Conservation (phyloP, 495 filamentous ascomycete species). For the Penicillium daleae region DNA sequence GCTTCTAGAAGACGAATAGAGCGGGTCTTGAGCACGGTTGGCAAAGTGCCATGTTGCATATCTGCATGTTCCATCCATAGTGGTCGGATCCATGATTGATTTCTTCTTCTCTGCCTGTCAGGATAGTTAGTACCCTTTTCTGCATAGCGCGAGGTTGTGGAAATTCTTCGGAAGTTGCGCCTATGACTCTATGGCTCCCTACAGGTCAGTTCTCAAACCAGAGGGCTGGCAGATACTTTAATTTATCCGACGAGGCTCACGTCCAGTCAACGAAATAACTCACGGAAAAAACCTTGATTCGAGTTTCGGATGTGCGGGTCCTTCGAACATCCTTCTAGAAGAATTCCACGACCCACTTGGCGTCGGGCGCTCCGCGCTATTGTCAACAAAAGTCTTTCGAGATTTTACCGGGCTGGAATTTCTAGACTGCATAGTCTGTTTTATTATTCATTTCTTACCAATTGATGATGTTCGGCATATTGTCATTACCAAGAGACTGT, state of each 20-base stretch:
- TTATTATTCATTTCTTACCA: background rate
- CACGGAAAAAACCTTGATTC: constrained; percentile 2
- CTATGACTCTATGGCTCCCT: background rate
- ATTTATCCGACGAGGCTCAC: background rate
- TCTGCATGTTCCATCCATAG: background rate
- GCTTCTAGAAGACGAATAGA: background rate
- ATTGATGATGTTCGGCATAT: constrained; percentile 8
- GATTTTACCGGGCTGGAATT: background rate
- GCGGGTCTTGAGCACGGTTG: constrained; percentile 1
- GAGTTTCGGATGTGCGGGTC: constrained; percentile 1
- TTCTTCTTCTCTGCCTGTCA: background rate
- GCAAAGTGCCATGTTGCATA: background rate
- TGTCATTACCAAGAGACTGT: constrained; percentile 3
- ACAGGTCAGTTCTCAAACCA: background rate
- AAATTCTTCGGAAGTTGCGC: background rate
- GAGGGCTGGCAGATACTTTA: background rate
- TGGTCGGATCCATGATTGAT: background rate
- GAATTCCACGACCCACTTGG: background rate
- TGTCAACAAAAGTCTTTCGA: background rate
- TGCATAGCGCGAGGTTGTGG: background rate
- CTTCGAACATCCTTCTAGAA: background rate
- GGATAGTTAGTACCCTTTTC: constrained; percentile 6
- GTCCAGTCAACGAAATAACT: background rate
- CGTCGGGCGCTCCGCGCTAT: background rate
- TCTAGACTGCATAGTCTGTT: constrained; percentile 8